phyloP scores from a whole-genome alignment of 2,329 filamentous ascomycete species.

The Fusarium piperis region DNA sequence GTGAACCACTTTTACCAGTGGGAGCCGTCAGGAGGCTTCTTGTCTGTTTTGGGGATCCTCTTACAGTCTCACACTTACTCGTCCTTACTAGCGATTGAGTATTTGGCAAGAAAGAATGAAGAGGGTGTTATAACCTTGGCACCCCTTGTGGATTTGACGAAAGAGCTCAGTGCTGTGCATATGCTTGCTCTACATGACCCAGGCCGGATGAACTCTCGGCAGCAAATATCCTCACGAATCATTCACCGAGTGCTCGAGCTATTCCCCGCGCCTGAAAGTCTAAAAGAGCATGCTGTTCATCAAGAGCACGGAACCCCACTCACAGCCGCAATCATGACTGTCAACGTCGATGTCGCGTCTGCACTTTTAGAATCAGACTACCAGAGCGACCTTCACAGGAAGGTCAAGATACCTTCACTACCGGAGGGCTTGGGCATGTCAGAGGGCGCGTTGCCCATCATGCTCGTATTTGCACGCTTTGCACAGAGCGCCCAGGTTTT shows the following conservation, averaged over 20 bases:
- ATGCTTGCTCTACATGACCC: neutral
- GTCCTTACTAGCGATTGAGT: neutral
- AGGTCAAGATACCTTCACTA: neutral
- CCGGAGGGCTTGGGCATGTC: neutral
- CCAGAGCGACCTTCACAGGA: neutral
- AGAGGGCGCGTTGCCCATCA: neutral
- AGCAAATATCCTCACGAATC: neutral
- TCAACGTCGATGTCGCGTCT: neutral
- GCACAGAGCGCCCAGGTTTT: neutral
- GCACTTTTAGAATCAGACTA: conserved; percentile 1
- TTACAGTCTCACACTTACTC: neutral
- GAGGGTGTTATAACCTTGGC: neutral
- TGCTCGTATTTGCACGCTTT: neutral
- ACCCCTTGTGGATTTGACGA: neutral
- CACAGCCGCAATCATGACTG: neutral
- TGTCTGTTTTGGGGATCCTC: neutral
- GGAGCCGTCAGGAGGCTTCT: neutral
- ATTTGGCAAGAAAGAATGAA: neutral
- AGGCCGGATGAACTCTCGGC: neutral
- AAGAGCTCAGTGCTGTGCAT: neutral
- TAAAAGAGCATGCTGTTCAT: neutral
- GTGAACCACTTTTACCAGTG: conserved; percentile 1
- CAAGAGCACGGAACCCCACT: neutral
- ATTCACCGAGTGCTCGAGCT: neutral
- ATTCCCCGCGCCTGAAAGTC: neutral